phyloP scores from a whole-genome alignment of 495 filamentous ascomycete species.

The Tuber microsphaerosporum region DNA sequence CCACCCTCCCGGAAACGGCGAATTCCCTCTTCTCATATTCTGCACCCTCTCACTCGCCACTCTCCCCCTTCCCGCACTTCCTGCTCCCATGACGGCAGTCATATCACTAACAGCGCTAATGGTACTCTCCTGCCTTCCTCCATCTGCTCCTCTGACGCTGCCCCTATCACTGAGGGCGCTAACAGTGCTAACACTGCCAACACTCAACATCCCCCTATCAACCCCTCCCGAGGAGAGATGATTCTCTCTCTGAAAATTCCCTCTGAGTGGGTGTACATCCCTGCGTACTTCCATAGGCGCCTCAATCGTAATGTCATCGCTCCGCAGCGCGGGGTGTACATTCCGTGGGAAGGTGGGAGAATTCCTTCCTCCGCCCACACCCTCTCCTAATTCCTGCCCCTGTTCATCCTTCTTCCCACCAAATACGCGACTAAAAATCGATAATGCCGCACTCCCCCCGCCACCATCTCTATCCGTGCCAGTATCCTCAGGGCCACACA shows the following conservation, averaged over 20 bases:
- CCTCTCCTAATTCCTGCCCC: not conserved
- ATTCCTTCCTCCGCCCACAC: not conserved
- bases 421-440: not conserved
- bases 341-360: not conserved
- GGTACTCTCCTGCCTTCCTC: not conserved
- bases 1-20: slow-evolving; percentile 18
- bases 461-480: not conserved
- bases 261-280: not conserved
- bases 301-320: not conserved
- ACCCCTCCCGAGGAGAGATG: not conserved
- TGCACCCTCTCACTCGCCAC: not conserved
- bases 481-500: not conserved
- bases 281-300: not conserved
- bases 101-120: not conserved
- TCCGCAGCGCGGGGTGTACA: not conserved
- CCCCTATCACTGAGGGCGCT: not conserved
- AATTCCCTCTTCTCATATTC: slow-evolving; percentile 21
- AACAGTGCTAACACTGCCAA: not conserved
- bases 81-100: not conserved
- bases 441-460: not conserved
- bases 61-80: not conserved
- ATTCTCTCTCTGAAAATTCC: not conserved
- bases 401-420: not conserved
- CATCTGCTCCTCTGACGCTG: not conserved
- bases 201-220: not conserved